These are phyloP conservation scores for Smallanthus sonchifolius DNA, from an alignment of 129 eudicot species.

Conservation along the genomic window DNA sequence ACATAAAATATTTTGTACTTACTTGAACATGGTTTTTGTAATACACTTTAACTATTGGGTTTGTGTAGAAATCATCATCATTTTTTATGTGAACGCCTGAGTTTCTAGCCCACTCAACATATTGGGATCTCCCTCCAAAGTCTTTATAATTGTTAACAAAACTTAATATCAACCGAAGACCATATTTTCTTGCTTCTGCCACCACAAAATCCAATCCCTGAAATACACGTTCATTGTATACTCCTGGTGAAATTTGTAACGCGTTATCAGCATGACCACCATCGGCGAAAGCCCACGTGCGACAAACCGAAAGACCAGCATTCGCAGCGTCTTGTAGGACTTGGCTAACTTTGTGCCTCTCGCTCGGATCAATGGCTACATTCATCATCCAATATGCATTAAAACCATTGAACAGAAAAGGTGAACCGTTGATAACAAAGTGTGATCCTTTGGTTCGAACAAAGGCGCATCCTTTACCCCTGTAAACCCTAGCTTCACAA, in stretches of 20 bases:
- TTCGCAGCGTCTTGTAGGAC: conserved; percentile 60
- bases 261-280: conserved; percentile 54
- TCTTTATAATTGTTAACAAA: conserved; percentile 61
- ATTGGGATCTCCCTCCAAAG: conserved; percentile 60
- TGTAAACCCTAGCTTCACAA: conserved; percentile 37
- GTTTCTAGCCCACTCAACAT: conserved; percentile 60
- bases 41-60: conserved; percentile 38
- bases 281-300: conserved; percentile 92
- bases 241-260: conserved; percentile 76
- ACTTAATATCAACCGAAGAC: conserved; percentile 49
- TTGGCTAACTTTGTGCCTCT: conserved; percentile 49
- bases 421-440: conserved; percentile 46
- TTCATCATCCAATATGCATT: conserved; percentile 92
- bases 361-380: conserved; percentile 54
- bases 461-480: conserved; percentile 24
- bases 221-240: conserved; percentile 68
- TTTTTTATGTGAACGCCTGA: conserved; percentile 36
- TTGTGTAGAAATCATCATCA: conserved; percentile 55
- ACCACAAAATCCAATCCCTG: conserved; percentile 72
- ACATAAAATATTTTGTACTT: not conserved
- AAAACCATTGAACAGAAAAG: conserved; percentile 72
- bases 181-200: conserved; percentile 59
- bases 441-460: conserved; percentile 36
- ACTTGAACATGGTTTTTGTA: conserved; percentile 51
- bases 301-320: conserved; percentile 69